Evolutionary conservation across 495 filamentous ascomycete species (phyloP).

Genomic region (Penicillium cosmopolitanum): DNA sequence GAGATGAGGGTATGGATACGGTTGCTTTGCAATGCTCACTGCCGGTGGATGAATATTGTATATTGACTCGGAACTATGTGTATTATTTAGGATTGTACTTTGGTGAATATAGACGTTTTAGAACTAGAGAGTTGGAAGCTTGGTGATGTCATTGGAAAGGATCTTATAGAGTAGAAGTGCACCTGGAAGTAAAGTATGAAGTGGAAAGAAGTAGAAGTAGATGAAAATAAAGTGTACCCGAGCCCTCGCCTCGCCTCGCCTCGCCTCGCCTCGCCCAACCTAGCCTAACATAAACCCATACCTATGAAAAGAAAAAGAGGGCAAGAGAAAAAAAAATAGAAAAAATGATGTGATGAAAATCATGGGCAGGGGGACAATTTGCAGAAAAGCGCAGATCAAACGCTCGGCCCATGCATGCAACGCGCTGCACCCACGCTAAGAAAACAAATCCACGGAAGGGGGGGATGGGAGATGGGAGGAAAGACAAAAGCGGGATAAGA

Average conservation of each 20-base stretch:
- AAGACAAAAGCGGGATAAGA: neutral
- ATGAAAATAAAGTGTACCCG: too few species aligned
- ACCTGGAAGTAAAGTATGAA: too few species aligned
- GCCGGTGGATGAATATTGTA: neutral
- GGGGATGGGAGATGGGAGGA: neutral
- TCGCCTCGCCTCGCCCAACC: too few species aligned
- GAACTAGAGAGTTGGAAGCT: neutral
- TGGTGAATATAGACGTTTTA: neutral
- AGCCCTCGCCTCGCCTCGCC: too few species aligned
- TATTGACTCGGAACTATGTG: neutral
- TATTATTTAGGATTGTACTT: neutral
- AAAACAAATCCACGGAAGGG: conserved; percentile 15
- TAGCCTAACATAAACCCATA: too few species aligned
- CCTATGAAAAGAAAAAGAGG: neutral
- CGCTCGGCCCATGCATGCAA: conserved; percentile 43
- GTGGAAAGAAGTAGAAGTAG: too few species aligned
- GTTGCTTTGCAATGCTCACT: too few species aligned
- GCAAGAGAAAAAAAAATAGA: neutral
- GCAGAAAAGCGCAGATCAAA: conserved; percentile 14
- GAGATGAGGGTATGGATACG: too few species aligned
- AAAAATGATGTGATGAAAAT: too few species aligned
- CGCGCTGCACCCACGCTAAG: conserved; percentile 38
- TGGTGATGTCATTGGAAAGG: too few species aligned
- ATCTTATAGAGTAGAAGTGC: too few species aligned
- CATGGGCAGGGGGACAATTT: neutral